Evolutionary conservation across 2,329 filamentous ascomycete species (phyloP), one percentile per base, ranked within the genome.

Genomic region (Xylariaceae sp.): DNA sequence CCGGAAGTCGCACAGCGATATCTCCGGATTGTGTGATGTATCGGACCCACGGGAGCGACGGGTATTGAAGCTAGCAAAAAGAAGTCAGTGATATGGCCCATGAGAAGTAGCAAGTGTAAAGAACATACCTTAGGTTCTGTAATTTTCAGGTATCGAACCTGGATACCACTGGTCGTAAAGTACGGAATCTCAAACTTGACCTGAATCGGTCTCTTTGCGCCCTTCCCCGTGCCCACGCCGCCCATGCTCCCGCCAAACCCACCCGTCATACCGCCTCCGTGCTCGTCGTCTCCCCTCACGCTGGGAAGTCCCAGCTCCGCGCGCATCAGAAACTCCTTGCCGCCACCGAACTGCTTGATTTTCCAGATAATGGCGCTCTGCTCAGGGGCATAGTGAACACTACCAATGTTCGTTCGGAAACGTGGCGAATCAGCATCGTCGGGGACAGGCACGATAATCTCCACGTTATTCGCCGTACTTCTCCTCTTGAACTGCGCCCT

Each of bases 161-260:
- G 95, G 64, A 99, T 99, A 61, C 94, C 94, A 74, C 89, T 95
- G 2, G 95, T 99, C n/a, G 94, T 99, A 71, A 99, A 99, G 75
- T 99, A 99, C n/a, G 94, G 94, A 69, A 99, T 99, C 77, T 99
- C 94, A 71, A 99, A 99, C 77, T 99, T 99, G 76, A 99, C 94
- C 72, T 91, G 92, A 67, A 99, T 99, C 0, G 94, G 94, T 64
- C 94, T 79, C 80, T 97, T 99, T 54, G 83, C 82, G 26, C 89
- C 89, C 76, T 97, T 97, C 55, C 84, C 86, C 26, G 84, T 80
- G n/a, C 81, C 85, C 31, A 94, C 83, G 61, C 92, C 92, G 56
- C 92, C 92, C 91, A 96, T 96, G 70, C 90, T 96, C 26, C 92
- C 92, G 60, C 92, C 92, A 67, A 96, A 96, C 0, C 92, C 92